Evolutionary conservation across 345 rosid genomes (phyloP), one percentile per base, ranked within the genome.

Genomic region (Abelmoschus esculentus): DNA sequence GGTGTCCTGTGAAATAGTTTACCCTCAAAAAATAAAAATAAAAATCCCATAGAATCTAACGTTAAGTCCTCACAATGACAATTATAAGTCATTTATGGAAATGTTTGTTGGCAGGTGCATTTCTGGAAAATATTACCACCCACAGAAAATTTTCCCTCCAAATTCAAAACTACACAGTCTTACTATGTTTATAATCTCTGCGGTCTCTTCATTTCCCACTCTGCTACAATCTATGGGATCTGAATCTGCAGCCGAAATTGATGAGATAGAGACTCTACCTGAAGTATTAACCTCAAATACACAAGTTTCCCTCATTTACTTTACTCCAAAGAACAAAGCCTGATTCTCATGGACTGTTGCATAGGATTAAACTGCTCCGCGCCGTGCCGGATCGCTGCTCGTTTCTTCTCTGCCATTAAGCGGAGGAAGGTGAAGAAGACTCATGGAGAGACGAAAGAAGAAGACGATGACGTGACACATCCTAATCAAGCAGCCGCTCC

Each of bases 341-440:
- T 28, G 11, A 1, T 38, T 58, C 18, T 46, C 52, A 69, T 69
- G 80, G 34, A 54, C 17, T 22, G 52, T 13, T 19, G 10, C 40
- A 38, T 69, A 3, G 62, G 54, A 12, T 29, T 60, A 11, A 52
- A 36, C 17, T 60, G 52, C 61, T 38, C 34, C 9, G 38, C 70
- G 11, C 74, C 61, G 3, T 34, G 69, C 31, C 52, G 71, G 34
- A 38, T 73, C 31, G 53, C 76, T 14, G 69, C 71, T 31, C 73
- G 84, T 70, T 66, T 76, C 64, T 15, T 80, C 2, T 62, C 77
- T 7, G 3, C 67, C 44, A 58, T 86, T 61, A 13, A 77, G 49
- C 59, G 78, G 67, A 14, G 18, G 11, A 70, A 61, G 70, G 63
- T 34, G 54, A 76, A 73, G 55, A 52, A 40, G 53, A 29, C 19